Base-by-base conservation (phyloP, 805 yeast species). In the Yarrowia hollandica region DNA sequence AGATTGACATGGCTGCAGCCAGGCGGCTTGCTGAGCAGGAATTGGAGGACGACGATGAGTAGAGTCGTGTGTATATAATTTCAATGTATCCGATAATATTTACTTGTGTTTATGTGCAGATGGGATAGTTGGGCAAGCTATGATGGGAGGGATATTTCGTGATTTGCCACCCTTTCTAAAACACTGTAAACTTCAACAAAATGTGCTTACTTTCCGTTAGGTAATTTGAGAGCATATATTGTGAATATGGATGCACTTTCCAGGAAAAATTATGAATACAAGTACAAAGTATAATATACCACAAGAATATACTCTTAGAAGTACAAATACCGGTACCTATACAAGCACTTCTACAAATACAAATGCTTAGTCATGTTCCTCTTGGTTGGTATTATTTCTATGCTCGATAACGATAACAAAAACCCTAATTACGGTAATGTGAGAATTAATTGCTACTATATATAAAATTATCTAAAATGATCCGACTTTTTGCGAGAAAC, bases 1-100 rank as follows among this genome's bases (percentile, higher is more conserved):
- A 68, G 58, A 73, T 65, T 26, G 64, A 66, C 30, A 63, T 69
- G 34, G 63, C 66, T 5, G 66, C 64, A 30, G 65, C 69, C 12
- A 64, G 59, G 16, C 38, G 56, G 50, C 63, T 68, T n/a, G 64
- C 63, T 2, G 63, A 55, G 11, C 71, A 65, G 33, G 70, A 64
- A n/a, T n/a, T n/a, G n/a, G 70, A 64, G 6, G 71, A 65, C 12
- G 62, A 66, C 15, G 62, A 62, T 7, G 26, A 44, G 33, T 33
- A 31, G 8, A 23, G 14, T 25, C 21, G 33, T 30, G 16, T 44
- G 18, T 26, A 41, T 28, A 30, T 14, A 44, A 28, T 16, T n/a
- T 5, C 14, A 39, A 8, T 15, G 15, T 23, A 38, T 21, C 21
- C n/a, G n/a, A n/a, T n/a, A n/a, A n/a, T n/a, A n/a, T n/a, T n/a